Base-by-base conservation (phyloP, 192 early-diverging fungal genomes). In the Backusella tuberculispora region DNA sequence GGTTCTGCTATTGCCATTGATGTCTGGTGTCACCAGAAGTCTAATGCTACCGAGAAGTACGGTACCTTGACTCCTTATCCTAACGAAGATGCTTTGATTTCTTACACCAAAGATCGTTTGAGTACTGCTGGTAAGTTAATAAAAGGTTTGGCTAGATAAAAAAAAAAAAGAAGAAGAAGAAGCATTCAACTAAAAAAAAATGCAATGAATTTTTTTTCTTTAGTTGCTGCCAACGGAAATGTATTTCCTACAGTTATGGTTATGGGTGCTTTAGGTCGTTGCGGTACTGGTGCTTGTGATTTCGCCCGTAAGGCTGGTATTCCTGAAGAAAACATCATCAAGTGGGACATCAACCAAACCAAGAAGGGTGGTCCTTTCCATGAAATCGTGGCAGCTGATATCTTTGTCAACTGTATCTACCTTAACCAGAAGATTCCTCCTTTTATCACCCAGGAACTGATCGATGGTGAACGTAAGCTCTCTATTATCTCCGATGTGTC, bases 351-450 rank as follows among this genome's bases (percentile, higher is more conserved):
- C 82, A 90, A 88, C 63, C 96, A 99, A 85, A 99, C 97, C 60
- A 90, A 89, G 81, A 85, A 79, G 60, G 96, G 96, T 56, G 97
- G 97, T 10, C 97, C 97, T 63, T 99, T 98, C 87, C 81, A 82
- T 43, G 93, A 97, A 83, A 98, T 99, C 68, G 83, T 94, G 78
- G 85, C 90, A 43, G 80, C 85, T 44, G 96, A 99, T 81, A 93
- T 98, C 76, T 99, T 99, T 85, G 90, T 99, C 92, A 99, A 99
- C 90, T 99, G 95, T 88, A 99, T 99, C 86, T 99, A 99, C 79
- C 90, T 99, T 71, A 92, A 88, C 79, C 81, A 91, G 47, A 87
- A 91, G 78, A 99, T 99, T 74, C 96, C 96, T 67, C 96, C 97
- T 40, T 99, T 99, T 80, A 77, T 99, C 79, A 97, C 95, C 26